These are phyloP conservation scores for Antrodiella citrinella DNA, from an alignment of 768 basidiomycete species.

Conservation along the genomic window DNA sequence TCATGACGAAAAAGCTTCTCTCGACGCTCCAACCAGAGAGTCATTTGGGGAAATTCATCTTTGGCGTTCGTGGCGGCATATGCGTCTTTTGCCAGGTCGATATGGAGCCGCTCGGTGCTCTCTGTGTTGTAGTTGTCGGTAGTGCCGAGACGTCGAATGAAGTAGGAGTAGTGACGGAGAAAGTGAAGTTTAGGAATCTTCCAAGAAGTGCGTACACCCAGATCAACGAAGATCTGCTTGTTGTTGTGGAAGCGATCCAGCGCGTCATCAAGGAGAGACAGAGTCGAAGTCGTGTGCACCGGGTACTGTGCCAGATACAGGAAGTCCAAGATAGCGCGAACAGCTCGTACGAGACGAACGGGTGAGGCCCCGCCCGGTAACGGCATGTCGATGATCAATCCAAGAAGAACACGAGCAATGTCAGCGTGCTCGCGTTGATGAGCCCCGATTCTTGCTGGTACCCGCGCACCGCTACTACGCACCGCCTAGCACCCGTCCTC, in stretches of 20 bases:
- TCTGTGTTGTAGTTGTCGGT: slow-evolving; percentile 22
- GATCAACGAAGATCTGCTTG: slow-evolving; percentile 17
- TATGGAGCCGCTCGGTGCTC: slow-evolving; percentile 30
- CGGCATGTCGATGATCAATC: too few relatives aligned
- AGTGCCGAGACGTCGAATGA: slow-evolving; percentile 11
- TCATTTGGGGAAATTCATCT: slow-evolving; percentile 30
- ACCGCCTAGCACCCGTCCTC: too few relatives aligned
- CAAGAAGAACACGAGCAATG: too few relatives aligned
- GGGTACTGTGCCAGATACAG: slow-evolving; percentile 12
- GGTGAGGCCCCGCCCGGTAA: too few relatives aligned
- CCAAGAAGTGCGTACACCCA: slow-evolving; percentile 13
- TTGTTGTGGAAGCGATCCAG: slow-evolving; percentile 14
- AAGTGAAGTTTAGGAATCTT: slow-evolving; percentile 22
- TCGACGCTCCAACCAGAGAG: slow-evolving; percentile 25
- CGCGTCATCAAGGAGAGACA: slow-evolving; percentile 4
- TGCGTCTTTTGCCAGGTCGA: slow-evolving; percentile 31
- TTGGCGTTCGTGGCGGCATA: slow-evolving; percentile 20
- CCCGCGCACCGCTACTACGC: too few relatives aligned
- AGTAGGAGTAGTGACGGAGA: slow-evolving; percentile 12
- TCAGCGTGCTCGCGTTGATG: slow-evolving; percentile 12
- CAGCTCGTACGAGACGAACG: too few relatives aligned
- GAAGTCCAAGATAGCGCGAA: slow-evolving; percentile 13
- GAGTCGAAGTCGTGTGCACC: slow-evolving; percentile 8
- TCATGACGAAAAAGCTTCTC: slow-evolving; percentile 25
- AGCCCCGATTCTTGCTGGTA: too few relatives aligned